Conservation (phyloP, 768 basidiomycete genomes). For the Hygrocybe coccinea region DNA sequence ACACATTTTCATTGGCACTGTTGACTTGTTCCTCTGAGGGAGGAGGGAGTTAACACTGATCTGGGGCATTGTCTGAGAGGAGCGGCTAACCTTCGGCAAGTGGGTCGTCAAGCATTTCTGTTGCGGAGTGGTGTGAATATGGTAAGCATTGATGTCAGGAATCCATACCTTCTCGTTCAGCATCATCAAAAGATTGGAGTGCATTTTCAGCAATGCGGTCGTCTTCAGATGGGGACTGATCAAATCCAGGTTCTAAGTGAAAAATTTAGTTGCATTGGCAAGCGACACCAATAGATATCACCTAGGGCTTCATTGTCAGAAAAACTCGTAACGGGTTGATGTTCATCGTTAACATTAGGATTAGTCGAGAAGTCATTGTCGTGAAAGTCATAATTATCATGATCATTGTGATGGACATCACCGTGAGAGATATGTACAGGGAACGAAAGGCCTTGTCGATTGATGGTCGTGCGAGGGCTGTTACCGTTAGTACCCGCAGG, state of each 20-base stretch:
- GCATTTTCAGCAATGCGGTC: not conserved
- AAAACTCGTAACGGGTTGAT: not conserved
- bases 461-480: not conserved
- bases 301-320: not conserved
- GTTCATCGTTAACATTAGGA: not conserved
- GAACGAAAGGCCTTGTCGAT: not conserved
- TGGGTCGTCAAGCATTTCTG: no score
- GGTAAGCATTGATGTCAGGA: not conserved
- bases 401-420: not conserved
- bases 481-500: not conserved
- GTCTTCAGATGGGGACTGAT: not conserved
- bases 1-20: no score
- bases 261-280: not conserved
- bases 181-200: not conserved
- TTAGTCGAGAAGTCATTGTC: not conserved
- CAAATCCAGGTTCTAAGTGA: not conserved
- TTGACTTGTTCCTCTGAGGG: no score
- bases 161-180: not conserved
- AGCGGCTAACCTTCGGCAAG: no score
- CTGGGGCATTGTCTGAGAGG: not conserved
- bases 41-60: no score
- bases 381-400: not conserved
- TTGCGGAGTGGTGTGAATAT: no score
- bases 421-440: not conserved
- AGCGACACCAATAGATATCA: not conserved